Evolutionary conservation across 176 grass and related monocot genomes (phyloP).

Genomic region (Stipa capillata): DNA sequence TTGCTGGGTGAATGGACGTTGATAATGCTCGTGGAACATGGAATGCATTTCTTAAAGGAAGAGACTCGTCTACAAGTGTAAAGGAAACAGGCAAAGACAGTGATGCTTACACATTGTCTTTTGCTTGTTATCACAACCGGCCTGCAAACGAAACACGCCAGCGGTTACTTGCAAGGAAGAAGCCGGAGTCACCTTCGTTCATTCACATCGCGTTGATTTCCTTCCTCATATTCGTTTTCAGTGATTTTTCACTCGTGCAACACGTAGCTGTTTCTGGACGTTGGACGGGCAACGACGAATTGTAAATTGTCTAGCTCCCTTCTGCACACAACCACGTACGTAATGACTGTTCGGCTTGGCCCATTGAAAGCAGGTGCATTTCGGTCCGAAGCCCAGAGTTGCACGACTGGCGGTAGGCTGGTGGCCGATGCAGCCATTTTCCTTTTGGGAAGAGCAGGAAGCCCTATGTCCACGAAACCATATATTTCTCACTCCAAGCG

Average conservation of each 20-base stretch:
- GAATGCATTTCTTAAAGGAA: neutral
- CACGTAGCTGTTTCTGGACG: neutral
- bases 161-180: conserved; percentile 15
- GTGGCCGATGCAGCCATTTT: too few relatives aligned
- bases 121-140: neutral
- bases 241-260: too few relatives aligned
- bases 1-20: neutral
- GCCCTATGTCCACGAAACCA: too few relatives aligned
- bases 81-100: neutral
- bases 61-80: neutral
- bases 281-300: neutral
- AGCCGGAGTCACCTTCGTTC: neutral
- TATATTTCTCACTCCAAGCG: too few relatives aligned
- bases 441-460: too few relatives aligned
- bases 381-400: neutral
- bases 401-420: too few relatives aligned
- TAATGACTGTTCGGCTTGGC: neutral
- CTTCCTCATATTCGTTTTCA: too few relatives aligned
- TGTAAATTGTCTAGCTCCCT: neutral
- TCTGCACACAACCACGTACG: neutral
- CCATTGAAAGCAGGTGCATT: neutral
- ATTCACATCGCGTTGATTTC: neutral
- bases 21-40: neutral
- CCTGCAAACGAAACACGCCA: neutral
- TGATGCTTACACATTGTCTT: neutral